Base-by-base conservation (phyloP, 148 eudicot species). In the Drosera capensis region DNA sequence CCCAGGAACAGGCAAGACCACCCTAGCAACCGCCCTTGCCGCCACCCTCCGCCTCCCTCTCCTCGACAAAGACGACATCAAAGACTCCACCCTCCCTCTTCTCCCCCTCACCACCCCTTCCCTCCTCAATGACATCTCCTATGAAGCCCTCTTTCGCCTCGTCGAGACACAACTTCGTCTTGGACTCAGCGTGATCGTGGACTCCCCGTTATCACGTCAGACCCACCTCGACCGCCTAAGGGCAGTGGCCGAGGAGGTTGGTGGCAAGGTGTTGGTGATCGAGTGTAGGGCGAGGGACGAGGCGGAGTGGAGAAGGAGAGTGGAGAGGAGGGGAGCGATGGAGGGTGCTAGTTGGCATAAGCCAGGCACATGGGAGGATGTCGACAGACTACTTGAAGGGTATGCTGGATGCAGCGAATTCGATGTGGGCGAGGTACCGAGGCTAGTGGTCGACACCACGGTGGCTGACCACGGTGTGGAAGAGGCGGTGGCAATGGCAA, bases 1-100 rank as follows among this genome's bases (percentile, higher is more conserved):
- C 51, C 86, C 86, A 11, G 90, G 78, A n/a, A 70, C 78, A 2
- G 95, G 92, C 1, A 85, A 85, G 41, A 67, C 59, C 60, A 85
- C 95, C 0, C 28, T 80, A 2, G 95, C 95, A n/a, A 45, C 23
- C 15, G 59, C 73, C 68, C 20, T 85, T 15, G 78, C 95, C 37
- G 11, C 62, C 20, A n/a, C 62, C 23, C 65, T 85, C 42, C 54
- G 40, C 12, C 69, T 56, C 64, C 82, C 95, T 2, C 67, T 85
- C 30, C 17, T 85, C 29, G 90, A 77, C 75, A 80, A 85, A 46
- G 95, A 85, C 74, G 82, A 77, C 55, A 60, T 77, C 50, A 72
- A 68, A 16, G 80, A 65, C 44, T 65, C 71, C 54, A 71, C 85
- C 1, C 17, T 52, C 35, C 42, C 17, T 48, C 34, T 11, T 50